phyloP scores from a whole-genome alignment of 2,329 filamentous ascomycete species.

The Neocucurbitaria cava region DNA sequence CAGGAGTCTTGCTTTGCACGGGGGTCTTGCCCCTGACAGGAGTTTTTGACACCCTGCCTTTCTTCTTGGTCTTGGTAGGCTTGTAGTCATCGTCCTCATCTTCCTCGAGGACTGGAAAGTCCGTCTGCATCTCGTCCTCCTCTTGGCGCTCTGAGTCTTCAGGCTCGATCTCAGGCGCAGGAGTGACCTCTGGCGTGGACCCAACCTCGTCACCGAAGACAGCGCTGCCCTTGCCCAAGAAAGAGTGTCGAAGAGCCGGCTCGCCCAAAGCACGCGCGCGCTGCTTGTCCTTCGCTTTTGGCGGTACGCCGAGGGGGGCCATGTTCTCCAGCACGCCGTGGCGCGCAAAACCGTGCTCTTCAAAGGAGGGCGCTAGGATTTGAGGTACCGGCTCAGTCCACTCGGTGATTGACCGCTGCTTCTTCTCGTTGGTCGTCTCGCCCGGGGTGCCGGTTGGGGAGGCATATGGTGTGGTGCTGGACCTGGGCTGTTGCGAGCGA shows the following conservation, averaged over 20 bases:
- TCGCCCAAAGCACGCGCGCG: constrained; percentile 57
- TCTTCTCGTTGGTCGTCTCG: constrained; percentile 41
- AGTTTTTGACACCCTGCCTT: constrained; percentile 37
- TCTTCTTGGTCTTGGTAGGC: constrained; percentile 46
- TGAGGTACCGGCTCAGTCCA: constrained; percentile 67
- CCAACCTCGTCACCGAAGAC: constrained; percentile 49
- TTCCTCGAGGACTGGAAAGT: constrained; percentile 47
- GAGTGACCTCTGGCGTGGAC: constrained; percentile 56
- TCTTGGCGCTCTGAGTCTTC: constrained; percentile 50
- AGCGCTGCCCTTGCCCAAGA: constrained; percentile 51
- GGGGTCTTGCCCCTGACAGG: constrained; percentile 45
- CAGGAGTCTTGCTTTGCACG: constrained; percentile 41
- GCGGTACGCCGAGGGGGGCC: constrained; percentile 78
- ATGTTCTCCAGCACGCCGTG: constrained; percentile 83
- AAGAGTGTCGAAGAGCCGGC: constrained; percentile 44
- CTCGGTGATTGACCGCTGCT: constrained; percentile 49
- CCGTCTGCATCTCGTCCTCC: constrained; percentile 42
- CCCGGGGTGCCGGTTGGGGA: constrained; percentile 38
- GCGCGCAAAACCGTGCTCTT: constrained; percentile 76
- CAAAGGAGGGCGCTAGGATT: constrained; percentile 70
- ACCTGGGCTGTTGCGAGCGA: constrained; percentile 34
- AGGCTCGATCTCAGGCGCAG: constrained; percentile 47
- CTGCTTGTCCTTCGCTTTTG: constrained; percentile 67
- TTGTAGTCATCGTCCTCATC: constrained; percentile 57
- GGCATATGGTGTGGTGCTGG: constrained; percentile 47